These are phyloP conservation scores for Pseudogymnoascus sp. DNA, from an alignment of 2,329 filamentous ascomycete genomes.

Conservation along the genomic window DNA sequence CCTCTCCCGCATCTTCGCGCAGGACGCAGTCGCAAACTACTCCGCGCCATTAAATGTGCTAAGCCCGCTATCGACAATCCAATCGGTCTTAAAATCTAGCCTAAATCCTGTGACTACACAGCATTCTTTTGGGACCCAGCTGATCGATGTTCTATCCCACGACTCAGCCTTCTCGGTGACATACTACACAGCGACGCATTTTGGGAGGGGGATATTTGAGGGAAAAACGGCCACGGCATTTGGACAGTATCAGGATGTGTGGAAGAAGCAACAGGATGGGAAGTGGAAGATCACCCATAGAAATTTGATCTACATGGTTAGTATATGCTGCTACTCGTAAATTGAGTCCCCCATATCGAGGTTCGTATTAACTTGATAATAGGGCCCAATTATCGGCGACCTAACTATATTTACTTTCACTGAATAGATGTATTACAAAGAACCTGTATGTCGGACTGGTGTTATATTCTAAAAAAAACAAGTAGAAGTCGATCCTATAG, in stretches of 20 bases:
- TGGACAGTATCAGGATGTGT: conserved; percentile 8
- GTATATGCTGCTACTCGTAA: not conserved
- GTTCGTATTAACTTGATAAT: not conserved
- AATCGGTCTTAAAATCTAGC: conserved; percentile 4
- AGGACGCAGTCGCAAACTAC: conserved; percentile 17
- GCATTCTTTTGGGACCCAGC: not conserved
- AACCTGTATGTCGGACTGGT: too few species aligned
- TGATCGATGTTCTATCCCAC: not conserved
- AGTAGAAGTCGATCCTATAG: too few species aligned
- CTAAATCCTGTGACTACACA: conserved; percentile 5
- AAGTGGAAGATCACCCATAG: not conserved
- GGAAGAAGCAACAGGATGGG: not conserved
- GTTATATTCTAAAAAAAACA: too few species aligned
- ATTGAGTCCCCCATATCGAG: too few species aligned
- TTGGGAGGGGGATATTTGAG: not conserved
- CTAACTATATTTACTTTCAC: not conserved
- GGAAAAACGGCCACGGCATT: not conserved
- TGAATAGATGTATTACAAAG: not conserved
- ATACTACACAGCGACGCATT: conserved; percentile 2
- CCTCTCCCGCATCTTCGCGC: conserved; percentile 15
- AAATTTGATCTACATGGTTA: conserved; percentile 1
- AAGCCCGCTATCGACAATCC: conserved; percentile 7
- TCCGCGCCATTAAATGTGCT: conserved; percentile 13
- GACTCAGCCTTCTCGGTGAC: not conserved
- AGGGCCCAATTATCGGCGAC: not conserved